These are phyloP conservation scores for Ogataea salicorniae DNA, from an alignment of 805 yeast genomes.

Conservation along the genomic window DNA sequence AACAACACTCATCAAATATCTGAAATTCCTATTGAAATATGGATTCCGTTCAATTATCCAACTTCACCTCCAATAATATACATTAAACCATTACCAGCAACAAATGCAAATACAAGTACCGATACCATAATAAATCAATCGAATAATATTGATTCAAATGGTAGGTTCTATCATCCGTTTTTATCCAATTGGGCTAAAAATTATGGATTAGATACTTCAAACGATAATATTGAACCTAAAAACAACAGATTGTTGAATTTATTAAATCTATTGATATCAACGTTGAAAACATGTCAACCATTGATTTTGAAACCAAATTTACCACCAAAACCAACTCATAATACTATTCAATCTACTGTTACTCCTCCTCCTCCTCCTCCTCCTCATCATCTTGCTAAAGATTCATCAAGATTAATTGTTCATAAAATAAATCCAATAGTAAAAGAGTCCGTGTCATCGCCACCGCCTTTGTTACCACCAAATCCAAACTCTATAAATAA, in stretches of 20 bases:
- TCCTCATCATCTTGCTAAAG: background rate
- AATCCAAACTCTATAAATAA: conserved; percentile 22
- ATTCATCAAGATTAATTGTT: background rate
- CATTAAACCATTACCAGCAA: conserved; percentile 29
- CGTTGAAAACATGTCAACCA: conserved; percentile 15
- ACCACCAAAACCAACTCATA: conserved; percentile 26
- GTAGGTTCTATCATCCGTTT: conserved; percentile 65
- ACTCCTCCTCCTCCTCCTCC: conserved; percentile 5
- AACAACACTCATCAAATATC: conserved; percentile 15
- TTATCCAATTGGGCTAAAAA: conserved; percentile 48
- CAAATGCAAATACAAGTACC: conserved; percentile 36
- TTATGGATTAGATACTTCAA: conserved; percentile 17
- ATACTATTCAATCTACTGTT: conserved; percentile 2
- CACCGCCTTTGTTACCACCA: conserved; percentile 26
- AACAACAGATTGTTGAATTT: conserved; percentile 26
- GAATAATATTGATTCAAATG: conserved; percentile 64
- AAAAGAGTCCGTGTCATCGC: background rate
- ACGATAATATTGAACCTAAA: conserved; percentile 20
- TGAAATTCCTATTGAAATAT: conserved; percentile 57
- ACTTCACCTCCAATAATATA: conserved; percentile 59
- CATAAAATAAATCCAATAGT: background rate
- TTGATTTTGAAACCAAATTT: conserved; percentile 35
- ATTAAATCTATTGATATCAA: conserved; percentile 15
- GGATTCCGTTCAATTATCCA: conserved; percentile 78
- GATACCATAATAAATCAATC: conserved; percentile 48